Percentiles rank a stretch among this genome's conserved stretches.
Conservation (phyloP, 169 alveolate species). For the Plasmodium billcollinsi region DNA sequence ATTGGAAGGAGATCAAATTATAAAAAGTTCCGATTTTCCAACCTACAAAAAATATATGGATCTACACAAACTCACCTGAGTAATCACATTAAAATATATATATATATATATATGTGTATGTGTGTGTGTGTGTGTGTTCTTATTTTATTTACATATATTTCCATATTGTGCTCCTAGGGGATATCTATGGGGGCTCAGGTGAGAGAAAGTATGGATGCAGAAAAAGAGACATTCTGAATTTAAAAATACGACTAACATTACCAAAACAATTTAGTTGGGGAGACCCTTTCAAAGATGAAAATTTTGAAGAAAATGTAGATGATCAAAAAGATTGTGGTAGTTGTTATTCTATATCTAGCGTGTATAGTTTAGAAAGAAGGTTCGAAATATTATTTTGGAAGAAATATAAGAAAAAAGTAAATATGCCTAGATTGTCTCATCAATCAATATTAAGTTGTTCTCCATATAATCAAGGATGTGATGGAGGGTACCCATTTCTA, state of each 20-base stretch:
- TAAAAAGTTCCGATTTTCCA: conserved; percentile 14
- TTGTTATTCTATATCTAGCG: conserved; percentile 94
- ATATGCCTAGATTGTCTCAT: conserved; percentile 48
- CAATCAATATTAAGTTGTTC: conserved; percentile 80
- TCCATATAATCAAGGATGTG: conserved; percentile 93
- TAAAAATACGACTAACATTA: conserved; percentile 69
- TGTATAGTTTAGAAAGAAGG: conserved; percentile 89
- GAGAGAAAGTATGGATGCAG: conserved; percentile 33
- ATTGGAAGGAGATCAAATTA: conserved; percentile 37
- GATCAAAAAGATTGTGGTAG: conserved; percentile 96
- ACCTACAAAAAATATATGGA: conserved; percentile 1
- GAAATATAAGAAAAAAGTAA: conserved; percentile 75
- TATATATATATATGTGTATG: background rate
- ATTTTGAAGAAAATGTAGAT: conserved; percentile 64
- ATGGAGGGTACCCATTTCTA: conserved; percentile 92
- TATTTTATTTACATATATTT: background rate
- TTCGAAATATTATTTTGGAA: conserved; percentile 86
- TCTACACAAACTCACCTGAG: conserved; percentile 20
- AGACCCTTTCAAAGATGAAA: conserved; percentile 82
- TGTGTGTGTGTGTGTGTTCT: background rate
- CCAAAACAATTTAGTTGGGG: conserved; percentile 87
- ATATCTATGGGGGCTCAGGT: conserved; percentile 10
- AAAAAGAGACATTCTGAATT: background rate
- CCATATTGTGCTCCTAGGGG: background rate
- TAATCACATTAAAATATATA: background rate